phyloP scores from a whole-genome alignment of 1,284 basidiomycete genomes.

The Singerocomus inundabilis region DNA sequence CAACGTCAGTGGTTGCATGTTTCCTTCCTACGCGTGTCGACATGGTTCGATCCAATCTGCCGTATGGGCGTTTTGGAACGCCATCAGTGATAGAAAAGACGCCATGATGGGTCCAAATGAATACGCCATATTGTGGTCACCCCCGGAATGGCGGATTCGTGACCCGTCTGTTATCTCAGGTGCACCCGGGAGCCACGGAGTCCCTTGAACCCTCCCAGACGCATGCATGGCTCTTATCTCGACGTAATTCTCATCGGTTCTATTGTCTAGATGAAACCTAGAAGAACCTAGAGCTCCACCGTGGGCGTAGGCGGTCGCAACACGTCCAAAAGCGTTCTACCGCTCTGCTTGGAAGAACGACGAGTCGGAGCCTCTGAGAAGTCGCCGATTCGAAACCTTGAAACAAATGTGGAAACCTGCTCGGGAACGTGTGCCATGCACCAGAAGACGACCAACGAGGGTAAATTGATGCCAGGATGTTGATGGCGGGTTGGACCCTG shows the following conservation, averaged over 20 bases:
- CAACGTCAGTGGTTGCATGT: background rate
- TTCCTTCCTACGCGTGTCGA: background rate
- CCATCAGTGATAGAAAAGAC: background rate
- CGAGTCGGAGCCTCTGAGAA: too few relatives aligned
- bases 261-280: slow-evolving; percentile 2
- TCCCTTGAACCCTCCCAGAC: too few relatives aligned
- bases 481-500: slow-evolving; percentile 7
- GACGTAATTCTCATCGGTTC: slow-evolving; percentile 3
- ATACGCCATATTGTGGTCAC: background rate
- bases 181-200: too few relatives aligned
- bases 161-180: too few relatives aligned
- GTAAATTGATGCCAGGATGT: slow-evolving; percentile 7
- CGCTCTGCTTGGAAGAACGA: background rate
- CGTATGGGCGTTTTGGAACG: slow-evolving; percentile 6
- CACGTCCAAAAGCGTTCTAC: background rate
- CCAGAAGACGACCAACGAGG: slow-evolving; percentile 3
- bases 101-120: background rate
- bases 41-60: background rate
- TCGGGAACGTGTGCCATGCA: background rate
- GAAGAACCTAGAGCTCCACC: background rate
- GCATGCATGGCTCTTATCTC: too few relatives aligned
- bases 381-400: background rate
- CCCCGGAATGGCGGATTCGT: background rate
- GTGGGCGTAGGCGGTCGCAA: background rate
- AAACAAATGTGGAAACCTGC: background rate